phyloP scores from a whole-genome alignment of 768 basidiomycete genomes.

The Rhodotorula toruloides region DNA sequence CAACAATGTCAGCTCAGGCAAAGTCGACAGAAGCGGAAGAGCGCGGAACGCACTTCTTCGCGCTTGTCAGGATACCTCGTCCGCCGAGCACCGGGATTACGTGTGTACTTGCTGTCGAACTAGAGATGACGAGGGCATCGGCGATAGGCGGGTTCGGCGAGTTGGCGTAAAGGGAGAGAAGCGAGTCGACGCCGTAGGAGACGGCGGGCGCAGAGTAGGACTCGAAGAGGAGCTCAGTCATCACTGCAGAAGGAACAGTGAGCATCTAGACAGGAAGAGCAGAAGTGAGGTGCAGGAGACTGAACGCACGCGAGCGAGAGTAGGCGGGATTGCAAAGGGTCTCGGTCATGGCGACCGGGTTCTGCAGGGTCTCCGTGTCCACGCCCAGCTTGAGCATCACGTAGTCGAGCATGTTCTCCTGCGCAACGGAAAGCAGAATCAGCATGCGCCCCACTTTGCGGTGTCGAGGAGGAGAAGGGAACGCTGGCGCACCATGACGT shows the following conservation, averaged over 20 bases:
- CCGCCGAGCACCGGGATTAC: slow-evolving; percentile 82
- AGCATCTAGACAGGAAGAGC: neutral
- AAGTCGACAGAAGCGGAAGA: neutral
- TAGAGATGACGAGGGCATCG: slow-evolving; percentile 81
- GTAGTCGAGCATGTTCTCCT: slow-evolving; percentile 94
- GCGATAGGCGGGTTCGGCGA: slow-evolving; percentile 47
- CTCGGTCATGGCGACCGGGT: slow-evolving; percentile 92
- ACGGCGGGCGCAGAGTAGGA: slow-evolving; percentile 79
- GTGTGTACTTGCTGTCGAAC: slow-evolving; percentile 86
- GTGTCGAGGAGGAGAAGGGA: slow-evolving; percentile 18
- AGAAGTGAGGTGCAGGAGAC: neutral
- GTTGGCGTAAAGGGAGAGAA: slow-evolving; percentile 89
- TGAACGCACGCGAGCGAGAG: slow-evolving; percentile 69
- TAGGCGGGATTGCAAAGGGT: slow-evolving; percentile 79
- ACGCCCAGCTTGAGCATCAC: slow-evolving; percentile 82
- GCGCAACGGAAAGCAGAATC: slow-evolving; percentile 22
- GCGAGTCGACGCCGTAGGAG: slow-evolving; percentile 78
- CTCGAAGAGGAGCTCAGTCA: slow-evolving; percentile 95
- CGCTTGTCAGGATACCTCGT: slow-evolving; percentile 72
- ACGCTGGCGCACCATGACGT: slow-evolving; percentile 66
- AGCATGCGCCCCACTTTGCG: slow-evolving; percentile 42
- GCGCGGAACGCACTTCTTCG: slow-evolving; percentile 52
- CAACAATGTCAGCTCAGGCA: neutral
- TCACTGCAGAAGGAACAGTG: slow-evolving; percentile 64
- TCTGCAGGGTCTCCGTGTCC: slow-evolving; percentile 64